Base-by-base conservation (phyloP, 2,329 filamentous ascomycete genomes). In the Fusarium ambrosium region DNA sequence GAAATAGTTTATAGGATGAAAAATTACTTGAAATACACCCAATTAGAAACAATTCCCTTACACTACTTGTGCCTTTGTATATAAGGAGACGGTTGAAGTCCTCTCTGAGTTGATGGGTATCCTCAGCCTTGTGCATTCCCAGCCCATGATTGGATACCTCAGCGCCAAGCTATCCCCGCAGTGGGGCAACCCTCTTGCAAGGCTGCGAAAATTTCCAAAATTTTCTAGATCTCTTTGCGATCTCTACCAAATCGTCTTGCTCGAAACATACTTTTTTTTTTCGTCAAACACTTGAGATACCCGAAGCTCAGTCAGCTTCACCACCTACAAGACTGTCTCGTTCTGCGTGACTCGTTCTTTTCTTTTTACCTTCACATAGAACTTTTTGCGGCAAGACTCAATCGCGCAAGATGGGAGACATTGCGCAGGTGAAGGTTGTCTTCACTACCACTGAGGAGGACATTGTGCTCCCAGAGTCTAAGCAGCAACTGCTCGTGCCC, bases 361-460 rank as follows among this genome's bases (percentile, higher is more conserved):
- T 8, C 36, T 14, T 6, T 6, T 51, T 14, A 9, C 6, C 8
- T 10, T 34, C 9, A 6, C 11, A 24, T 41, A n/a, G 41, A 56
- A 9, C 22, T 43, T 24, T 24, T 34, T 18, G 39, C 14, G 45
- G 24, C 45, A 18, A 9, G n/a, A 32, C 16, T 53, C 22, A 60
- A 18, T 51, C 29, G 34, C 59, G 68, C 69, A 78, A 67, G 43
- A 86, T 86, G 84, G 82, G 82, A 73, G 78, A 84, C 75, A 80
- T 82, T 74, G 83, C 86, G 62, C 91, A 92, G 82, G 87, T 93
- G 72, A 91, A 91, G 83, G 91, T 93, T 71, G 86, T 91, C 82
- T 93, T 93, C 84, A 91, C 89, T 69, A 93, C 91, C 55, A 88
- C 87, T 66, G 89, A 91, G 72, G 82, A 87, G 64, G 90, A 92